Base-by-base conservation (phyloP, 1,284 basidiomycete genomes). In the Ustilago trichophora region DNA sequence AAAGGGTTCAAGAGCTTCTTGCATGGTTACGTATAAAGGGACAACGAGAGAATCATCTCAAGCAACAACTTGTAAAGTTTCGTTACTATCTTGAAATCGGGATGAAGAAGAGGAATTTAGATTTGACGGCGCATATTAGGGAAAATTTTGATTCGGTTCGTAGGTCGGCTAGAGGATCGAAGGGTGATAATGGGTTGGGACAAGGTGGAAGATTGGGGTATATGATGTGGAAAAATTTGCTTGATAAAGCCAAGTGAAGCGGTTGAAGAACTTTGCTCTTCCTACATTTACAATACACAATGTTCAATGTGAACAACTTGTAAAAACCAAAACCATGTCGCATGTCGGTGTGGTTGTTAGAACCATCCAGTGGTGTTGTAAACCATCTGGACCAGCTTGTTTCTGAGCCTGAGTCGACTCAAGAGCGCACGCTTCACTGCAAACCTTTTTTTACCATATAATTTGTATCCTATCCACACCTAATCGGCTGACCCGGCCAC, bases 1-100 rank as follows among this genome's bases (percentile, higher is more conserved):
- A 96, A 75, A 89, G 94, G 91, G 82, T 96, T 54, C 89, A 91
- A 38, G 87, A 89, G 64, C 90, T 93, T 72, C 82, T 91, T 41
- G 86, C 88, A 3, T 98, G 94, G 94, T 85, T 98, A 18, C 94
- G 97, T 77, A 85, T 88, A 19, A 93, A 93, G 82, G 96, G 95
- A 7, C 86, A 89, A 44, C 88, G 94, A 42, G 95, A 98, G 82
- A 83, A 89, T 35, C 88, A 89, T 27, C 85, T 98, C 48, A 91
- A 91, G 82, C 89, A 89, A 54, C 83, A 87, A 3, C 83, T 98
- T 65, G 87, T 85, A 22, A 91, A 89, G 80, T 96, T 93, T 91
- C 89, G 89, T 86, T 84, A 86, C 34, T 91, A 94, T 78, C 88
- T 98, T 59, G 87, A 88, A 27, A 88, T 87, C 18, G 93, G 93